Percentiles rank a stretch among this genome's conserved stretches.
These are phyloP conservation scores for Penicillium sp. DNA, from an alignment of 2,329 filamentous ascomycete genomes.

Conservation along the genomic window DNA sequence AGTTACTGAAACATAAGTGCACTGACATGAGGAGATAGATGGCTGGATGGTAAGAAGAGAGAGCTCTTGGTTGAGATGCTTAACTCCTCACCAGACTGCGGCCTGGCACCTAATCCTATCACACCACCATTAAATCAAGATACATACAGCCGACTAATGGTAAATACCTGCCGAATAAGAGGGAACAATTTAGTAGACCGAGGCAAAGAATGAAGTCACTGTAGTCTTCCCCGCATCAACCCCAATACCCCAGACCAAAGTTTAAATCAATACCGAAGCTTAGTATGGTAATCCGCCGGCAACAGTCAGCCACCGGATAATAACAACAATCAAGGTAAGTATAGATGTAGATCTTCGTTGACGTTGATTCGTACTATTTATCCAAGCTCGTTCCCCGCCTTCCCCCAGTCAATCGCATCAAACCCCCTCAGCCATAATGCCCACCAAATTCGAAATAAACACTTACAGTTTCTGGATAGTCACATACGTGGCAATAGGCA, in stretches of 20 bases:
- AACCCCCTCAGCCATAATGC: neutral
- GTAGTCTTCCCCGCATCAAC: neutral
- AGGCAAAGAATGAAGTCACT: neutral
- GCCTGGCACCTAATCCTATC: too few relatives aligned
- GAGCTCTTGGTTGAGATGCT: neutral
- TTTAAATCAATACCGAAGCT: neutral
- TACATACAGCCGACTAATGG: neutral
- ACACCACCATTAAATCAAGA: too few relatives aligned
- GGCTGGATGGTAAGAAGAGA: neutral
- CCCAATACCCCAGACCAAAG: neutral
- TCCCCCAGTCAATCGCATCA: neutral
- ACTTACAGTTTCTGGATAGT: slow-evolving; percentile 36
- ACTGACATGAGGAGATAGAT: too few relatives aligned
- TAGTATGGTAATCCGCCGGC: neutral
- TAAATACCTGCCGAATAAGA: neutral
- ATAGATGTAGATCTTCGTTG: neutral
- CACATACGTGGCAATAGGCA: slow-evolving; percentile 35
- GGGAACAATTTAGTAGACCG: neutral
- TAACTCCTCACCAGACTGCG: too few relatives aligned
- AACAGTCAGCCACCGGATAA: neutral
- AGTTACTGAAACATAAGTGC: too few relatives aligned
- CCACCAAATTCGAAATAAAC: slow-evolving; percentile 18
- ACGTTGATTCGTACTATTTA: too few relatives aligned
- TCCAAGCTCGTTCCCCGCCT: too few relatives aligned
- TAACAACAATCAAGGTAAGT: neutral